These are phyloP conservation scores for Aspergillus hiratsukae DNA, from an alignment of 2,329 filamentous ascomycete genomes.

Conservation along the genomic window DNA sequence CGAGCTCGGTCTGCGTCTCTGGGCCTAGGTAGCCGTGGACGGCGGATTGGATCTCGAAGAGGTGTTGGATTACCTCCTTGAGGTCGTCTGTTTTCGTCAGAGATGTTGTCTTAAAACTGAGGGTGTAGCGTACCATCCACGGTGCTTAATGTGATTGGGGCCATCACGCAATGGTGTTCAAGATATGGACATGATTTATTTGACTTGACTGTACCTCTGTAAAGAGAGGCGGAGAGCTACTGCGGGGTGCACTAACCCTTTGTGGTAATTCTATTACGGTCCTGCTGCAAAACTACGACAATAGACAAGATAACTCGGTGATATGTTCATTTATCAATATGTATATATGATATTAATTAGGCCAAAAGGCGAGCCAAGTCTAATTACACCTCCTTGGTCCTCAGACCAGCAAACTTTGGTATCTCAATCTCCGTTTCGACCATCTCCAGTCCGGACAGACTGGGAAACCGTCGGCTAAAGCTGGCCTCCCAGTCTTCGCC, in stretches of 20 bases:
- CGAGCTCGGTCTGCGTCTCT: conserved; percentile 54
- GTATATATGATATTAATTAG: conserved; percentile 6
- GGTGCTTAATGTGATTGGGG: conserved; percentile 30
- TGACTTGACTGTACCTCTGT: background rate
- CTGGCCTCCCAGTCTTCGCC: conserved; percentile 62
- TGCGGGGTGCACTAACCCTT: conserved; percentile 5
- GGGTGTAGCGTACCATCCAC: conserved; percentile 28
- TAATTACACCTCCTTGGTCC: conserved; percentile 41
- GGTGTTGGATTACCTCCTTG: conserved; percentile 58
- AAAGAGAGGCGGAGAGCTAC: background rate
- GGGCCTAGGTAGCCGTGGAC: conserved; percentile 56
- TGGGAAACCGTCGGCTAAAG: conserved; percentile 84
- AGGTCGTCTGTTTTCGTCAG: conserved; percentile 43
- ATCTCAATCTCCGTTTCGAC: conserved; percentile 64
- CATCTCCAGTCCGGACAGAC: conserved; percentile 79
- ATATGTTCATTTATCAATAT: background rate
- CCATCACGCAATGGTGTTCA: conserved; percentile 21
- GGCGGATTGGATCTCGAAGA: conserved; percentile 58
- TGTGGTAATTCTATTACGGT: conserved; percentile 3
- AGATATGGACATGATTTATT: background rate
- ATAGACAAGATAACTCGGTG: background rate
- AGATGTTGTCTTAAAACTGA: background rate
- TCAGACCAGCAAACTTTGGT: conserved; percentile 32
- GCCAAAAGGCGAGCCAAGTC: background rate
- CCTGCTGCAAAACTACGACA: background rate